Evolutionary conservation across 1,284 basidiomycete species (phyloP), one percentile per base, ranked within the genome.

Genomic region (Trametes pubescens): DNA sequence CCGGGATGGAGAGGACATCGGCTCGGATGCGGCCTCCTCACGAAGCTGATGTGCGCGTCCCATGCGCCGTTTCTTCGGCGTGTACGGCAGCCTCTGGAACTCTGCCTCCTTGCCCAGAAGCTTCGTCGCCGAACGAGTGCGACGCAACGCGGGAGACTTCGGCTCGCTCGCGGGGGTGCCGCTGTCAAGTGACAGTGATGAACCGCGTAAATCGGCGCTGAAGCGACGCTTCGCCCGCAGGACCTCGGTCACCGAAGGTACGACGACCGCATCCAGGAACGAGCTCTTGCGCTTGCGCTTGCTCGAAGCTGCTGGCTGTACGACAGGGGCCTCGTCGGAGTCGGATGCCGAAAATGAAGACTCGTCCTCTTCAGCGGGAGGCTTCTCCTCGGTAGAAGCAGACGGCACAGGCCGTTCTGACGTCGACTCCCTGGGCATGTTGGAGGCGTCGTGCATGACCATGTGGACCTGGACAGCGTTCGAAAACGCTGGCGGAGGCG

Each of bases 231-330:
- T 61, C 6, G 21, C 24, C 8, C 48, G 54, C 57, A 57, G 49
- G 8, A 72, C 54, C 7, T 65, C 52, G 21, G 53, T 34, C 54
- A 65, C 58, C 2, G 64, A 59, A 35, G 84, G 84, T 44, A 88
- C 78, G 57, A 85, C 81, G 8, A 88, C 86, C 2, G 82, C 81
- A 24, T 89, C 88, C 75, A 88, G 75, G 65, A 86, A 71, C 4
- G 80, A 70, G 26, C 83, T 75, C 72, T 80, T 83, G 55, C 84
- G 83, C 70, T 84, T 86, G 64, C 76, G 79, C 44, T 67, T 52
- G 13, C 58, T 61, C 24, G 66, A 68, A 16, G 62, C 65, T 24
- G 66, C 53, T 1, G 47, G 37, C 13, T 54, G 47, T 2, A 34
- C 21, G 2, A 48, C 16, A 22, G 53, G 32, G 55, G n/a, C n/a